Evolutionary conservation across 257 asterid species (phyloP).

Genomic region (Solanum corneliomulleri): DNA sequence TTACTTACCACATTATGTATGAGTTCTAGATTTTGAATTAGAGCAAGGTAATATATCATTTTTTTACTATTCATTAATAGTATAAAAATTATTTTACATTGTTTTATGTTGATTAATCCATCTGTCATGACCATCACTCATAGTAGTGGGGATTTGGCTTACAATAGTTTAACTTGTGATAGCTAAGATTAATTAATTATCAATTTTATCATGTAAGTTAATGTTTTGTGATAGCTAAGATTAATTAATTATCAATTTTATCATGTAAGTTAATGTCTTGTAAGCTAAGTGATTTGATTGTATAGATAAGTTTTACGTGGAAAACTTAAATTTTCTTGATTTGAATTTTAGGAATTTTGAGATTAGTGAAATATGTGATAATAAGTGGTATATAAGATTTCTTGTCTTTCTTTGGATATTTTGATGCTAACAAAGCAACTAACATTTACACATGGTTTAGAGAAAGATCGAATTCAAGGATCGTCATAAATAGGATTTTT

Average conservation of each 20-base stretch:
- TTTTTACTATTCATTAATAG: background rate
- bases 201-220: no score
- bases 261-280: background rate
- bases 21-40: background rate
- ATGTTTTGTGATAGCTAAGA: background rate
- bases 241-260: background rate
- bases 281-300: background rate
- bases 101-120: background rate
- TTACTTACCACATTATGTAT: background rate
- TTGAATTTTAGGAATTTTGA: background rate
- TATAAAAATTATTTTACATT: background rate
- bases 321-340: background rate
- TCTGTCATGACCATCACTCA: background rate
- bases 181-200: background rate
- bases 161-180: background rate
- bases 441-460: background rate
- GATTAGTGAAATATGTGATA: background rate
- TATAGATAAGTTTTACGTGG: background rate
- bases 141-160: background rate
- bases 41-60: background rate
- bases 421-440: background rate
- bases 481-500: no score
- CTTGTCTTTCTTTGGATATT: background rate
- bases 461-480: background rate
- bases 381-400: background rate